phyloP scores from a whole-genome alignment of 2,329 filamentous ascomycete species.

The Massarina eburnea region DNA sequence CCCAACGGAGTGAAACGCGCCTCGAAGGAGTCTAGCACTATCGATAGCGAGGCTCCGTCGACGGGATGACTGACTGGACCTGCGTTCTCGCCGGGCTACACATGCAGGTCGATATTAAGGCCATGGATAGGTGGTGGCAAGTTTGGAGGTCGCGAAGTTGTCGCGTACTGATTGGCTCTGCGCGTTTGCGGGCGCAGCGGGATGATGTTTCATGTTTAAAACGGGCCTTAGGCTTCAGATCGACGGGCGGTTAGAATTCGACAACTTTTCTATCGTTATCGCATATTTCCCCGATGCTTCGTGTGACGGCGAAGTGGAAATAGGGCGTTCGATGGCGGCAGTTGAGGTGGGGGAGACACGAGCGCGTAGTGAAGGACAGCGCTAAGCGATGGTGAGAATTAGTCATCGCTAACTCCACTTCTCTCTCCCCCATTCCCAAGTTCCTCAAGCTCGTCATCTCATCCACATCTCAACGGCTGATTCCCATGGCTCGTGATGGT shows the following conservation, averaged over 20 bases:
- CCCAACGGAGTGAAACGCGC: constrained; percentile 31
- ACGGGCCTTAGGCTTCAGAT: constrained; percentile 25
- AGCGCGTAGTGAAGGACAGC: neutral
- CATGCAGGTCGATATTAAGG: constrained; percentile 17
- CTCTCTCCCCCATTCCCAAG: too few species aligned
- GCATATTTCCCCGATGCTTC: neutral
- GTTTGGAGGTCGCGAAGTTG: constrained; percentile 28
- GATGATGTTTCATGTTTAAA: constrained; percentile 36
- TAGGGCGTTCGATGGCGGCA: neutral
- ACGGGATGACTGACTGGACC: constrained; percentile 18
- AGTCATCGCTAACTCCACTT: too few species aligned
- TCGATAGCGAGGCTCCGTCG: constrained; percentile 14
- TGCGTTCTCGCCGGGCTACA: constrained; percentile 13
- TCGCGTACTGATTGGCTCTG: constrained; percentile 39
- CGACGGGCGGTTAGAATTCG: constrained; percentile 33
- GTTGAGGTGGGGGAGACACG: neutral
- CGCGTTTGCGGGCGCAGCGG: constrained; percentile 24
- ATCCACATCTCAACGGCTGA: too few species aligned
- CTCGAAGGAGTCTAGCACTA: constrained; percentile 21
- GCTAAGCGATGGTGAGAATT: too few species aligned
- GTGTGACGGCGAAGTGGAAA: constrained; percentile 4
- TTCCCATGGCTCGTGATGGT: too few species aligned
- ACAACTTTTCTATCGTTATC: constrained; percentile 20
- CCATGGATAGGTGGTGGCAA: constrained; percentile 20
- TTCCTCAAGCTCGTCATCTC: too few species aligned